Evolutionary conservation across 495 filamentous ascomycete species (phyloP).

Genomic region (Daldinia vernicosa): DNA sequence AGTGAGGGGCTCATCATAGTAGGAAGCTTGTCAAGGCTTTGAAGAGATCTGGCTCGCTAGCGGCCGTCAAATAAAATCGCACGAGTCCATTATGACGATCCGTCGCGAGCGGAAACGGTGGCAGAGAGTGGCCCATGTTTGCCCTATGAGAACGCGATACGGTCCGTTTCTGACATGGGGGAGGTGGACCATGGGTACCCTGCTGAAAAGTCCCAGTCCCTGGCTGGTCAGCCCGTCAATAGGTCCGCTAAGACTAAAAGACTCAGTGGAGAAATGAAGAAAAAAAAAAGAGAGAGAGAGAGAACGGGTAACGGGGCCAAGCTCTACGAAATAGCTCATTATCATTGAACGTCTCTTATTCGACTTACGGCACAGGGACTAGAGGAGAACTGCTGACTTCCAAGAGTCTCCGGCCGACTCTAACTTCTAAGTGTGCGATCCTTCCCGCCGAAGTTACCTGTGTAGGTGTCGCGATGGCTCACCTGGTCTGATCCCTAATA

Average conservation of each 20-base stretch:
- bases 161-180: constrained; percentile 43
- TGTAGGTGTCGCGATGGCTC: constrained; percentile 37
- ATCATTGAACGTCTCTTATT: constrained; percentile 41
- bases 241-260: constrained; percentile 37
- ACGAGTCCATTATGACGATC: constrained; percentile 44
- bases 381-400: constrained; percentile 38
- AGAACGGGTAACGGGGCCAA: constrained; percentile 38
- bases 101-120: constrained; percentile 45
- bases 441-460: constrained; percentile 42
- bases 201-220: constrained; percentile 43
- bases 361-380: constrained; percentile 23
- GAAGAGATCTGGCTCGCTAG: constrained; percentile 43
- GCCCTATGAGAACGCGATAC: constrained; percentile 49
- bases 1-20: constrained; percentile 44
- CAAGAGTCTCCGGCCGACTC: constrained; percentile 26
- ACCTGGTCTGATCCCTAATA: constrained; percentile 41
- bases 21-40: constrained; percentile 31
- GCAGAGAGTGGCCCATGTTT: constrained; percentile 47
- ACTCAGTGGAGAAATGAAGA: constrained; percentile 35
- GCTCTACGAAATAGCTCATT: constrained; percentile 46
- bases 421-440: constrained; percentile 31
- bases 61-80: constrained; percentile 45
- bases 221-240: constrained; percentile 45
- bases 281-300: background rate
- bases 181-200: constrained; percentile 45